Evolutionary conservation across 1,139 yeast genomes (phyloP).

Genomic region (Blastobotrys proliferans): DNA sequence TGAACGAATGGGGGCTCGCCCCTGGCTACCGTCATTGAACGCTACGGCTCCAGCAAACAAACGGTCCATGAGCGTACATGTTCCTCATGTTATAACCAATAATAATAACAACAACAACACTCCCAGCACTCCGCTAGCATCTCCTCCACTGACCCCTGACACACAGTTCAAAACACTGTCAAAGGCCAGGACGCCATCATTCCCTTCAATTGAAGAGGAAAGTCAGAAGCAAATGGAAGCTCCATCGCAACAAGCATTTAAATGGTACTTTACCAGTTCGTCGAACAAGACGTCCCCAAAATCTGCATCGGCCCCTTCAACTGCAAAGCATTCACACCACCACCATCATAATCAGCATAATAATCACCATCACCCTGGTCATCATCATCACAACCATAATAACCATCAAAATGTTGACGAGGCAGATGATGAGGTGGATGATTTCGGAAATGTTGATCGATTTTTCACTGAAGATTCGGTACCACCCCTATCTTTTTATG

Average conservation of each 20-base stretch:
- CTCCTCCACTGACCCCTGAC: conserved; percentile 14
- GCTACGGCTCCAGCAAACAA: background rate
- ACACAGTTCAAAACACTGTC: conserved; percentile 3
- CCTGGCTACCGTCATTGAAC: conserved; percentile 17
- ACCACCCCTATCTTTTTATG: conserved; percentile 24
- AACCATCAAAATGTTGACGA: background rate
- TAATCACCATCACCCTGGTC: no score
- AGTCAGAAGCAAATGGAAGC: no score
- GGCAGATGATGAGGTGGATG: background rate
- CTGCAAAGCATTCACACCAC: no score
- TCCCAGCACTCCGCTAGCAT: background rate
- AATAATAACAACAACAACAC: background rate
- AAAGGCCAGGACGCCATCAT: conserved; percentile 7
- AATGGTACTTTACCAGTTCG: background rate
- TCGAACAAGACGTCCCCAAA: no score
- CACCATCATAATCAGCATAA: no score
- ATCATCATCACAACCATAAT: background rate
- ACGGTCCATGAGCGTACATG: conserved; percentile 8
- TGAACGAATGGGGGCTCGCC: conserved; percentile 14
- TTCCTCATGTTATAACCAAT: conserved; percentile 8
- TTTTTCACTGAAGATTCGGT: conserved; percentile 14
- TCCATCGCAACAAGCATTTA: conserved; percentile 3
- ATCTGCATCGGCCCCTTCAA: no score
- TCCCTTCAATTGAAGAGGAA: conserved; percentile 7
- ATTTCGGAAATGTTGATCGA: no score